Evolutionary conservation across 305 asterid genomes (phyloP), one percentile per base, ranked within the genome.

Genomic region (Plantago lanceolata): DNA sequence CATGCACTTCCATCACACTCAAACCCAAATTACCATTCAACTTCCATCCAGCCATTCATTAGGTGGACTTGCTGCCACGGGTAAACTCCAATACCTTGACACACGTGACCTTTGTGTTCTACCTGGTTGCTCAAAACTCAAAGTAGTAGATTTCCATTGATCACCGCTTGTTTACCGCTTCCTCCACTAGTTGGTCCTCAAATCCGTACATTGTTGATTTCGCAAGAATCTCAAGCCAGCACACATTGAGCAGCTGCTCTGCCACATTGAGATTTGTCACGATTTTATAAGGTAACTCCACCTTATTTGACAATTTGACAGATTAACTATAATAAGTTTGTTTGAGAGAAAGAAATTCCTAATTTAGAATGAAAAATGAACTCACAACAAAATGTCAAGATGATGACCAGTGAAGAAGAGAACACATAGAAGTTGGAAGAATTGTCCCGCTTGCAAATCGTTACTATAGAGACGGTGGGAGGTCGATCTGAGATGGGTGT

Each of bases 241-340:
- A 92, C 11, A 92, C 98, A 24, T 57, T 71, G 0, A 79, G 68
- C 65, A 92, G 96, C 85, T 92, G 96, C 85, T 92, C 88, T 14
- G 89, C 96, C 33, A 78, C 94, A n/a, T n/a, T n/a, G n/a, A n/a
- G n/a, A n/a, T n/a, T n/a, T n/a, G n/a, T n/a, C n/a, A n/a, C n/a
- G n/a, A n/a, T n/a, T n/a, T n/a, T n/a, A n/a, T n/a, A n/a, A n/a
- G n/a, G n/a, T n/a, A n/a, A n/a, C n/a, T n/a, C n/a, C n/a, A n/a
- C n/a, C n/a, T n/a, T n/a, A n/a, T n/a, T n/a, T n/a, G n/a, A n/a
- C n/a, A n/a, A n/a, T n/a, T n/a, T n/a, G n/a, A n/a, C n/a, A n/a
- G n/a, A n/a, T n/a, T n/a, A n/a, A n/a, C n/a, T n/a, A n/a, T n/a
- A n/a, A n/a, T n/a, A n/a, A n/a, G n/a, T n/a, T n/a, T n/a, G n/a